A percentile compares a stretch with the other conserved stretches of the same genome.
Evolutionary conservation across 2,329 filamentous ascomycete species (phyloP).

Genomic region (Tolypocladium paradoxum): DNA sequence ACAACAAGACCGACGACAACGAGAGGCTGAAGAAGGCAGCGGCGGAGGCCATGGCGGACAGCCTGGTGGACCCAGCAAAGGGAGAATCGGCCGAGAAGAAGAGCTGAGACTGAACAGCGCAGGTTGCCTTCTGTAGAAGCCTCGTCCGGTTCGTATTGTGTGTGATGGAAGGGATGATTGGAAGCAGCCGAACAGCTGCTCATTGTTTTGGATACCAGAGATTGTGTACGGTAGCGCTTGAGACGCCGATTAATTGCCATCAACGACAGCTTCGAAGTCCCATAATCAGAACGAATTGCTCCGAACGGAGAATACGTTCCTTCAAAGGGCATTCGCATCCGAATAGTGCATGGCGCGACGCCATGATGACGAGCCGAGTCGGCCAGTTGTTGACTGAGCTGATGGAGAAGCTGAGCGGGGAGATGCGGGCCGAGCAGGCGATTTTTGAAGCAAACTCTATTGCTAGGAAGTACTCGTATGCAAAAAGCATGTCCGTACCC

Average conservation of each 20-base stretch:
- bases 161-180: neutral
- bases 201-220: neutral
- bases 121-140: too few relatives aligned
- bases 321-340: neutral
- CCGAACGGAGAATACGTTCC: neutral
- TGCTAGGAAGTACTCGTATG: neutral
- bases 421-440: neutral
- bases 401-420: neutral
- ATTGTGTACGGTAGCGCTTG: neutral
- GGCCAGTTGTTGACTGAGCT: neutral
- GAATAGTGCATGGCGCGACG: neutral
- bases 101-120: conserved; percentile 15
- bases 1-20: conserved; percentile 42
- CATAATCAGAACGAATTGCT: neutral
- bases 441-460: too few relatives aligned
- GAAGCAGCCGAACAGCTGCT: neutral
- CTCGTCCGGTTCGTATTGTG: too few relatives aligned
- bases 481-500: neutral
- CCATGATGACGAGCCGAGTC: neutral
- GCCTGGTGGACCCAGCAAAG: conserved; percentile 31
- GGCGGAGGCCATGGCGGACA: conserved; percentile 48
- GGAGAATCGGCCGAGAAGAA: conserved; percentile 23
- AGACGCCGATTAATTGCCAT: neutral
- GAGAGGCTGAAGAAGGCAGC: conserved; percentile 57
- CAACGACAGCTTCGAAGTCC: neutral